Percentiles rank a stretch among this genome's conserved stretches.
These are phyloP conservation scores for Stereum hirsutum DNA, from an alignment of 1,284 basidiomycete species.

Conservation along the genomic window DNA sequence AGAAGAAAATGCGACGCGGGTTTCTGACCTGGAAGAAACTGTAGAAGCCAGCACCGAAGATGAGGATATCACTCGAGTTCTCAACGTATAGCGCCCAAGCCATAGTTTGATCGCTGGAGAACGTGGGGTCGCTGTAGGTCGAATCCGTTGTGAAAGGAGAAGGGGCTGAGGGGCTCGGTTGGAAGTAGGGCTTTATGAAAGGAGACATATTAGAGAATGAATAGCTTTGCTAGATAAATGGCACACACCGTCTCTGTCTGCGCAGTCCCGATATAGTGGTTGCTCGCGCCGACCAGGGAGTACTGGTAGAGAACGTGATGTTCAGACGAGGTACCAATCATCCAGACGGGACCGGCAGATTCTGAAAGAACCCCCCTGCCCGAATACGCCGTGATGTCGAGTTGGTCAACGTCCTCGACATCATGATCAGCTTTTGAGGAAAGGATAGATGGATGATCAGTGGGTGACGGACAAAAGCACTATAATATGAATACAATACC, in stretches of 20 bases:
- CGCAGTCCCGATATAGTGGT: constrained; percentile 65
- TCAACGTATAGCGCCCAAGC: constrained; percentile 56
- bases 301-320: constrained; percentile 67
- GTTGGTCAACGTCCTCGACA: constrained; percentile 1
- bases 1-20: not conserved
- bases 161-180: constrained; percentile 50
- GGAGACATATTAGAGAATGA: not conserved
- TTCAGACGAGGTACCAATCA: too few relatives aligned
- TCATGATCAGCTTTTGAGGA: constrained; percentile 39
- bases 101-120: too few relatives aligned
- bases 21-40: constrained; percentile 47
- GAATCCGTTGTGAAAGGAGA: constrained; percentile 42
- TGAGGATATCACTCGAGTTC: constrained; percentile 46
- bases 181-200: constrained; percentile 36
- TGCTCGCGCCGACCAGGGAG: constrained; percentile 47
- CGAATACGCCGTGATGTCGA: not conserved
- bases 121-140: constrained; percentile 47
- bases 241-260: constrained; percentile 62
- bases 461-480: too few relatives aligned
- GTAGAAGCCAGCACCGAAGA: constrained; percentile 64
- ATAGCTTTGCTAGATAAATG: not conserved
- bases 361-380: constrained; percentile 23
- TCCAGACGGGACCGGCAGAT: constrained; percentile 66
- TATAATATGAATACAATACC: too few relatives aligned
- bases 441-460: too few relatives aligned